A percentile compares a stretch with the other conserved stretches of the same genome.
phyloP scores from a whole-genome alignment of 2,329 filamentous ascomycete genomes.

The Xylaria multiplex region DNA sequence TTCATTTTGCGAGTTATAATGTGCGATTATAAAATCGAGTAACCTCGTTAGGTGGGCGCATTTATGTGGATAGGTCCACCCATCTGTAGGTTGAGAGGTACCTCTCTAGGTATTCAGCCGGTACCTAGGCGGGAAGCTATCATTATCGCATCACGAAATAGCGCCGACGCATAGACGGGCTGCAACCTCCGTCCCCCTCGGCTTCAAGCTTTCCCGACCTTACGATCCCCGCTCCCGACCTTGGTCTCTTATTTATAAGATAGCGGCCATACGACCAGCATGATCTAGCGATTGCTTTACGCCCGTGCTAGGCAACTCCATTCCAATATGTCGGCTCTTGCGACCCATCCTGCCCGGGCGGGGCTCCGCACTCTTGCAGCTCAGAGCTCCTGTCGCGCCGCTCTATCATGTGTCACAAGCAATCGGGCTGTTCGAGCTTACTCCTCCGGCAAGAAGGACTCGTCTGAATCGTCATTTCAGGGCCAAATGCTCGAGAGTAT shows the following conservation, averaged over 20 bases:
- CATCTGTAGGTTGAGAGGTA: too few species aligned
- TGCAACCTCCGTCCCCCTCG: neutral
- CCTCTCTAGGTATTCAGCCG: too few species aligned
- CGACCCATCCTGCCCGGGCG: slow-evolving; percentile 38
- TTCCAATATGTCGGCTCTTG: slow-evolving; percentile 44
- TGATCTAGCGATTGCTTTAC: slow-evolving; percentile 26
- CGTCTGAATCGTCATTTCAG: slow-evolving; percentile 59
- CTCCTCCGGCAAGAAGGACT: slow-evolving; percentile 48
- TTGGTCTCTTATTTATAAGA: neutral
- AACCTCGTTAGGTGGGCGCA: neutral
- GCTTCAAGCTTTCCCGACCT: slow-evolving; percentile 12
- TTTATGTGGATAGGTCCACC: too few species aligned
- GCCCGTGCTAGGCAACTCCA: slow-evolving; percentile 23
- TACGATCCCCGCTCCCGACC: slow-evolving; percentile 4
- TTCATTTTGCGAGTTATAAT: too few species aligned
- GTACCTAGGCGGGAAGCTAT: neutral
- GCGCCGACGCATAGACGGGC: neutral
- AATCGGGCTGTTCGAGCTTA: slow-evolving; percentile 40
- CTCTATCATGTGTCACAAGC: slow-evolving; percentile 35
- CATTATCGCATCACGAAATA: slow-evolving; percentile 10
- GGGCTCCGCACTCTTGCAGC: slow-evolving; percentile 38
- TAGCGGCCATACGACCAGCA: slow-evolving; percentile 18
- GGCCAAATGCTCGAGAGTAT: slow-evolving; percentile 70
- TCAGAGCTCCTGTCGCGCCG: slow-evolving; percentile 30
- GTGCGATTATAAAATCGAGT: too few species aligned